These are phyloP conservation scores for Achaetomiella virescens DNA, from an alignment of 495 filamentous ascomycete genomes.

Conservation along the genomic window DNA sequence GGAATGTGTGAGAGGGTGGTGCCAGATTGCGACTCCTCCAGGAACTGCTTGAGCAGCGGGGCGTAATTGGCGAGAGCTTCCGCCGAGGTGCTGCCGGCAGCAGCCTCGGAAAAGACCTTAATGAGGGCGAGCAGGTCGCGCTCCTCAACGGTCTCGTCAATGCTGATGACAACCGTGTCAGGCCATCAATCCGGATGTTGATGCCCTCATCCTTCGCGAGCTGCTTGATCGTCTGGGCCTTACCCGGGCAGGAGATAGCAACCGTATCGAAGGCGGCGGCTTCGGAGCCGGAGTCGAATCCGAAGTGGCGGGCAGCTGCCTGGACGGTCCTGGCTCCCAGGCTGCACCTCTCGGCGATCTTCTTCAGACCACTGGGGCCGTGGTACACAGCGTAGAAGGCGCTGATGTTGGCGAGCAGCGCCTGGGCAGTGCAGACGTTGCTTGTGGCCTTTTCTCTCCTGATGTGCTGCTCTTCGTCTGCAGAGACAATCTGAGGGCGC, in stretches of 20 bases:
- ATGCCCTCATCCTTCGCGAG: slow-evolving; percentile 17
- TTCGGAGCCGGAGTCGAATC: slow-evolving; percentile 22
- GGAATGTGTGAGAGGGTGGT: slow-evolving; percentile 46
- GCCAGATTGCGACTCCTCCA: slow-evolving; percentile 28
- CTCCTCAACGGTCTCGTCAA: slow-evolving; percentile 38
- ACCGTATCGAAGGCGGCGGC: slow-evolving; percentile 58
- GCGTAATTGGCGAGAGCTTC: slow-evolving; percentile 3
- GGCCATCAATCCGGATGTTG: slow-evolving; percentile 23
- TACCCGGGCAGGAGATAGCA: slow-evolving; percentile 45
- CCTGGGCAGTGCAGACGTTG: slow-evolving; percentile 98
- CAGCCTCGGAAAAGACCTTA: slow-evolving; percentile 16
- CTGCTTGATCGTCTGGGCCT: slow-evolving; percentile 2
- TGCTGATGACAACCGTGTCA: slow-evolving; percentile 32
- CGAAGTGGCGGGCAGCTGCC: slow-evolving; percentile 57
- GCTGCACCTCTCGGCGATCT: slow-evolving; percentile 74
- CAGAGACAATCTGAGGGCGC: slow-evolving; percentile 79
- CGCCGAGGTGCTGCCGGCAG: neutral
- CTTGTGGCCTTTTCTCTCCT: slow-evolving; percentile 96
- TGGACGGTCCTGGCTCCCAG: slow-evolving; percentile 65
- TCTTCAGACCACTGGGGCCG: slow-evolving; percentile 76
- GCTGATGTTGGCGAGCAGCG: slow-evolving; percentile 92
- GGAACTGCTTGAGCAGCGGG: slow-evolving; percentile 25
- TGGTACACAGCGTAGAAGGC: slow-evolving; percentile 98
- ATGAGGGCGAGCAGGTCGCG: slow-evolving; percentile 26
- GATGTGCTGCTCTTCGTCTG: slow-evolving; percentile 97